A percentile compares a stretch with the other conserved stretches of the same genome.
Evolutionary conservation across 176 grass and related monocot genomes (phyloP).

Genomic region (Olyra latifolia): DNA sequence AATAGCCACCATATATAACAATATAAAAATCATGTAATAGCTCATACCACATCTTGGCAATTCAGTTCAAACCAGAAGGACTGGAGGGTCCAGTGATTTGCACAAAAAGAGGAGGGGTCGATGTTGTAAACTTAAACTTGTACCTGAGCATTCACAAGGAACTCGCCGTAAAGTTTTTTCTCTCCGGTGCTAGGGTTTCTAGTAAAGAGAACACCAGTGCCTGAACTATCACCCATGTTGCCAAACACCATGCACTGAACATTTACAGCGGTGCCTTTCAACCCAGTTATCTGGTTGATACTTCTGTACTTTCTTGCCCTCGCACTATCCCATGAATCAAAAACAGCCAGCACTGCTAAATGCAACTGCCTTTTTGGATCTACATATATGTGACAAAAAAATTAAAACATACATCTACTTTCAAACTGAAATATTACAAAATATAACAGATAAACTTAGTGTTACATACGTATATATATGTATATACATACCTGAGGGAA

Average conservation of each 20-base stretch:
- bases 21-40: too few species aligned
- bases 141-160: slow-evolving; percentile 92
- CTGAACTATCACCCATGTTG: slow-evolving; percentile 97
- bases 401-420: too few species aligned
- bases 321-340: slow-evolving; percentile 87
- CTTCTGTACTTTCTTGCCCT: slow-evolving; percentile 89
- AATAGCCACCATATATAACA: too few species aligned
- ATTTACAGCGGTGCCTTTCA: slow-evolving; percentile 88
- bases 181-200: slow-evolving; percentile 92
- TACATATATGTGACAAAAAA: not conserved
- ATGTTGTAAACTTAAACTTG: too few species aligned
- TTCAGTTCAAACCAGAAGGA: too few species aligned
- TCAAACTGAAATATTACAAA: not conserved
- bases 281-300: slow-evolving; percentile 86
- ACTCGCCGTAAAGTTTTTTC: slow-evolving; percentile 97
- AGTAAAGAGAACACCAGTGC: slow-evolving; percentile 97
- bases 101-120: too few species aligned
- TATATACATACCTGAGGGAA: slow-evolving; percentile 59
- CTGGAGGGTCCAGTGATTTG: too few species aligned
- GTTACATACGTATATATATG: not conserved
- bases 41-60: too few species aligned
- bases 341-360: slow-evolving; percentile 76
- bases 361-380: slow-evolving; percentile 80
- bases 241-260: slow-evolving; percentile 98
- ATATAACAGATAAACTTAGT: too few species aligned